Conservation (phyloP, 352 stramenopile genomes). For the Globisporangium perplexum region DNA sequence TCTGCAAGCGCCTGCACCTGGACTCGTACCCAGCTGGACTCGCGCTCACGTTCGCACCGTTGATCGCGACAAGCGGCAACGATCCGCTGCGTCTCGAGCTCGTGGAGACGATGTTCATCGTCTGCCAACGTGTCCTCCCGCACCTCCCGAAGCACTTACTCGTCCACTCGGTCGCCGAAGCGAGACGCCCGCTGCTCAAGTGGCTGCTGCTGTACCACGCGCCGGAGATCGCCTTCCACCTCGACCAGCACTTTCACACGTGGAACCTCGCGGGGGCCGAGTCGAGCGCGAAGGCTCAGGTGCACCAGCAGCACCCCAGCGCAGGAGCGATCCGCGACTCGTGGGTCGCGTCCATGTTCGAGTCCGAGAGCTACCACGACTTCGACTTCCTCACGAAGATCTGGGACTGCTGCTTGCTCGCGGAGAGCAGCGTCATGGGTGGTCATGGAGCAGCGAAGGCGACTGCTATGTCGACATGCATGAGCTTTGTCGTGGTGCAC, state of each 20-base stretch:
- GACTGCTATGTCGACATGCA: constrained; percentile 21
- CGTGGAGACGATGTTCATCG: constrained; percentile 38
- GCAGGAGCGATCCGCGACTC: constrained; percentile 40
- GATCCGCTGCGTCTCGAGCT: constrained; percentile 63
- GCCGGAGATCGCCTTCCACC: constrained; percentile 55
- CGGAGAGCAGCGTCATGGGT: constrained; percentile 16
- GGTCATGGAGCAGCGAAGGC: not conserved
- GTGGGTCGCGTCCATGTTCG: constrained; percentile 78
- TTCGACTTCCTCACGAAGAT: constrained; percentile 59
- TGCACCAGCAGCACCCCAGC: not conserved
- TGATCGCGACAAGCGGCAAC: constrained; percentile 52
- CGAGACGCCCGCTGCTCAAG: constrained; percentile 51
- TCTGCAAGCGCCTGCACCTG: constrained; percentile 57
- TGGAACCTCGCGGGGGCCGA: constrained; percentile 38
- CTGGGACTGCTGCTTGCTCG: constrained; percentile 66
- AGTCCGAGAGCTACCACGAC: constrained; percentile 31
- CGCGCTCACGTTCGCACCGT: constrained; percentile 44
- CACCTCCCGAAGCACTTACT: constrained; percentile 36
- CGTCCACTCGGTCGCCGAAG: constrained; percentile 19
- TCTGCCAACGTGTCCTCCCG: constrained; percentile 44
- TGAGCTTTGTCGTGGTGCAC: constrained; percentile 50
- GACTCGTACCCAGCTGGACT: constrained; percentile 43
- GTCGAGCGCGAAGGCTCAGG: constrained; percentile 1
- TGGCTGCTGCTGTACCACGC: constrained; percentile 72
- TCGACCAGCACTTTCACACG: constrained; percentile 68